Evolutionary conservation across 176 grass and related monocot genomes (phyloP).

Genomic region (Cymbopogon citratus): DNA sequence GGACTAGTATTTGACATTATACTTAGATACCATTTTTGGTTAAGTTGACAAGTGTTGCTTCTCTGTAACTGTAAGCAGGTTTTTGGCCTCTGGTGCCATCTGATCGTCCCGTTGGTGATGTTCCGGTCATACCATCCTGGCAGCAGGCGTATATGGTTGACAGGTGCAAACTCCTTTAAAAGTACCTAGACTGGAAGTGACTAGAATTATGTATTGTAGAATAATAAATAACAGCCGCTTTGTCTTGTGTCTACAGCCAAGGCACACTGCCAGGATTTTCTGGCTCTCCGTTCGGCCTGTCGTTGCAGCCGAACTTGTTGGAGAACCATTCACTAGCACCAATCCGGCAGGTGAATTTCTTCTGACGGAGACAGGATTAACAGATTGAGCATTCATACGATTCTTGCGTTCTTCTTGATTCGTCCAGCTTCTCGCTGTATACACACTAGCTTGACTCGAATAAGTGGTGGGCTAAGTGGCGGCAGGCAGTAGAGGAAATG

Average conservation of each 20-base stretch:
- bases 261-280: constrained; percentile 33
- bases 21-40: not conserved
- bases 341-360: constrained; percentile 63
- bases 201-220: not conserved
- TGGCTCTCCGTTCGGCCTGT: constrained; percentile 33
- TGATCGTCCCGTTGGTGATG: constrained; percentile 36
- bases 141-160: constrained; percentile 37
- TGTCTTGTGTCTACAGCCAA: constrained; percentile 36
- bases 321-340: constrained; percentile 54
- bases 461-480: constrained; percentile 31
- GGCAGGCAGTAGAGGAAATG: constrained; percentile 29
- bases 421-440: not conserved
- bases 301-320: constrained; percentile 42
- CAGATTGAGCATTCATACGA: constrained; percentile 5
- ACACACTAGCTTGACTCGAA: not conserved
- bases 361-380: constrained; percentile 44
- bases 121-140: constrained; percentile 43
- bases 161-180: constrained; percentile 22
- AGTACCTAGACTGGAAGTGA: too few species aligned
- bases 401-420: constrained; percentile 21
- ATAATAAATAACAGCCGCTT: not conserved
- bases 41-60: not conserved
- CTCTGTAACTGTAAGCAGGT: constrained; percentile 35
- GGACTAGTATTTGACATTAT: not conserved
- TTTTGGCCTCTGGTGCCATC: constrained; percentile 61